phyloP scores from a whole-genome alignment of 2,329 filamentous ascomycete genomes.

The Aspergillus amoenus region DNA sequence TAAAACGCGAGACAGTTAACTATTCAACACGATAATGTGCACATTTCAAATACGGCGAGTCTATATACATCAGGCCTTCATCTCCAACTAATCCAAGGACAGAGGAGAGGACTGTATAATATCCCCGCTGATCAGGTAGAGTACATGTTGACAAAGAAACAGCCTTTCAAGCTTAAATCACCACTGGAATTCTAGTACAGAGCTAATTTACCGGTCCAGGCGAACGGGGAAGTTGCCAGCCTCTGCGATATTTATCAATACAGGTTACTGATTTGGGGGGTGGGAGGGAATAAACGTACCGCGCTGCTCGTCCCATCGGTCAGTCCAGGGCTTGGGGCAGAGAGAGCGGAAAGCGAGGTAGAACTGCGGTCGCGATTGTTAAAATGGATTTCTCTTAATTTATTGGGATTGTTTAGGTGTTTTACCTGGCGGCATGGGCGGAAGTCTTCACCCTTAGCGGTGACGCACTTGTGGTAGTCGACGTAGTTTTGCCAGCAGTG shows the following conservation, averaged over 20 bases:
- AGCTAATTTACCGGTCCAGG: conserved; percentile 49
- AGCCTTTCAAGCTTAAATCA: conserved; percentile 24
- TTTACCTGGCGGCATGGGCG: conserved; percentile 91
- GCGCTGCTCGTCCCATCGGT: conserved; percentile 96
- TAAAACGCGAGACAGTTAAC: background rate
- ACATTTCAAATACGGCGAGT: conserved; percentile 23
- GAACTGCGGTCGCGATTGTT: conserved; percentile 62
- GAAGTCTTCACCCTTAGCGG: conserved; percentile 98
- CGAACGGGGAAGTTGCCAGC: conserved; percentile 57
- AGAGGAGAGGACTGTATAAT: conserved; percentile 22
- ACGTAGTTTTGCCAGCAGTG: conserved; percentile 99
- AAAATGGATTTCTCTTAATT: background rate
- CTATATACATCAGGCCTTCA: conserved; percentile 29
- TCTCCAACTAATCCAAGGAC: conserved; percentile 23
- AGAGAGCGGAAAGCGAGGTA: conserved; percentile 94
- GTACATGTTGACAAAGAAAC: conserved; percentile 38
- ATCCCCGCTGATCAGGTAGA: conserved; percentile 37
- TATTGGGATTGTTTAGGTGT: background rate
- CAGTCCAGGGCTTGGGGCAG: conserved; percentile 91
- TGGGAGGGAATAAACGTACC: conserved; percentile 56
- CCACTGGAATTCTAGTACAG: conserved; percentile 22
- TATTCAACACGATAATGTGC: conserved; percentile 5
- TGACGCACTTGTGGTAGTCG: conserved; percentile 99
- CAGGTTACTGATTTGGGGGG: conserved; percentile 5
- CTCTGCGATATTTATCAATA: conserved; percentile 38